phyloP scores from a whole-genome alignment of 163 green algal genomes.

The Prototheca cutis region DNA sequence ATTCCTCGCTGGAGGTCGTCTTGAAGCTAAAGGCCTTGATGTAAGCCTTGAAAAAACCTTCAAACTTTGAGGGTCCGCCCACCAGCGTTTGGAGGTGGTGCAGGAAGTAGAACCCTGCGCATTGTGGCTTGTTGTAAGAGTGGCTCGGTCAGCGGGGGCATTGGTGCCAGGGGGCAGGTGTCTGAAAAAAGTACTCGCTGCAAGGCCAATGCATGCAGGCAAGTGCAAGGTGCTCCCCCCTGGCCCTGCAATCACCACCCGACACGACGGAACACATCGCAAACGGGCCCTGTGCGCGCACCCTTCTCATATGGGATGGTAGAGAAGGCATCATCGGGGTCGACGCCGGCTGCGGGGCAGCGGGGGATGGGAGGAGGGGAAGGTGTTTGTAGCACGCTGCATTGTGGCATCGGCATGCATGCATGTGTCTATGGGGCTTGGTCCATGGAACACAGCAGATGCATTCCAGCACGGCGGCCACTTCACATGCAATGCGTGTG shows the following conservation, averaged over 20 bases:
- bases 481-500: too few relatives aligned
- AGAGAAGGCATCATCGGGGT: constrained; percentile 84
- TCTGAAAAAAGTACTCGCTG: too few relatives aligned
- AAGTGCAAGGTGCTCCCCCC: too few relatives aligned
- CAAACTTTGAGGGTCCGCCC: constrained; percentile 50
- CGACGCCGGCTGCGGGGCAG: constrained; percentile 33
- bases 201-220: too few relatives aligned
- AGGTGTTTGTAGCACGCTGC: too few relatives aligned
- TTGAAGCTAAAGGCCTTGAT: constrained; percentile 39
- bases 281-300: not conserved
- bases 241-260: too few relatives aligned
- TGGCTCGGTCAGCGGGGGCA: too few relatives aligned
- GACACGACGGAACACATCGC: not conserved
- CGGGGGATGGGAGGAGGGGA: constrained; percentile 8
- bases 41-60: constrained; percentile 62
- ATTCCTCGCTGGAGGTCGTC: constrained; percentile 52
- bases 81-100: constrained; percentile 63
- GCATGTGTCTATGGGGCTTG: not conserved
- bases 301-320: constrained; percentile 52
- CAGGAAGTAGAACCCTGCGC: constrained; percentile 60
- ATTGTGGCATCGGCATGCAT: too few relatives aligned
- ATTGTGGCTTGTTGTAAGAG: too few relatives aligned
- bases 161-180: too few relatives aligned
- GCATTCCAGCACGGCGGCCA: too few relatives aligned
- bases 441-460: too few relatives aligned